Percentiles rank a stretch among this genome's conserved stretches.
These are phyloP conservation scores for Melampsora larici-populina DNA, from an alignment of 1,284 basidiomycete genomes.

Conservation along the genomic window DNA sequence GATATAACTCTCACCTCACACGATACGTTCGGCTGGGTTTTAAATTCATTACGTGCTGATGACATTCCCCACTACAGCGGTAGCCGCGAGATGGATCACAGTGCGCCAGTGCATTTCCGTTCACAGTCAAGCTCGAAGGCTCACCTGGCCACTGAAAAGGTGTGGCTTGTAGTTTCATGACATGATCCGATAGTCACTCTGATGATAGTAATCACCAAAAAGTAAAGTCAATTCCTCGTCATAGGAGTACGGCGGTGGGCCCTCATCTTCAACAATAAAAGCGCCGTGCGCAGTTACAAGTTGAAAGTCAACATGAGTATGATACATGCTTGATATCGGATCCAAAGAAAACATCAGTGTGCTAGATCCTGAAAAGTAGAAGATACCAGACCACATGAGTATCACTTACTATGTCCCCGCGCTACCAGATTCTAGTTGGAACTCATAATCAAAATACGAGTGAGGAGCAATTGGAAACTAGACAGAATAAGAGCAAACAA, in stretches of 20 bases:
- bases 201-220: conserved; percentile 39
- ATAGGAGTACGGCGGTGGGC: conserved; percentile 17
- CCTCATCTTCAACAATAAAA: conserved; percentile 26
- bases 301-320: conserved; percentile 30
- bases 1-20: conserved; percentile 13
- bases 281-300: conserved; percentile 26
- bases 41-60: conserved; percentile 11
- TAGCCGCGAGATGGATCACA: conserved; percentile 20
- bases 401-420: conserved; percentile 41
- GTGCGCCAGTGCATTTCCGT: conserved; percentile 24
- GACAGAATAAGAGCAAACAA: background rate
- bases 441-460: conserved; percentile 42
- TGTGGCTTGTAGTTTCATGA: conserved; percentile 14
- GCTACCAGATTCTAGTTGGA: conserved; percentile 15
- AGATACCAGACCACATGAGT: background rate
- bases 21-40: conserved; percentile 33
- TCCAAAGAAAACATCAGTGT: background rate
- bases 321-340: conserved; percentile 24
- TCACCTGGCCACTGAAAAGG: conserved; percentile 37
- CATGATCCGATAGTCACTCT: conserved; percentile 18
- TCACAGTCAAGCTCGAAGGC: conserved; percentile 31
- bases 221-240: conserved; percentile 38
- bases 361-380: background rate
- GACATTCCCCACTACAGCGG: conserved; percentile 16
- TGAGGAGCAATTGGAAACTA: conserved; percentile 32